Conservation (phyloP, 2,329 filamentous ascomycete genomes). For the Chaetomiaceae sp. region DNA sequence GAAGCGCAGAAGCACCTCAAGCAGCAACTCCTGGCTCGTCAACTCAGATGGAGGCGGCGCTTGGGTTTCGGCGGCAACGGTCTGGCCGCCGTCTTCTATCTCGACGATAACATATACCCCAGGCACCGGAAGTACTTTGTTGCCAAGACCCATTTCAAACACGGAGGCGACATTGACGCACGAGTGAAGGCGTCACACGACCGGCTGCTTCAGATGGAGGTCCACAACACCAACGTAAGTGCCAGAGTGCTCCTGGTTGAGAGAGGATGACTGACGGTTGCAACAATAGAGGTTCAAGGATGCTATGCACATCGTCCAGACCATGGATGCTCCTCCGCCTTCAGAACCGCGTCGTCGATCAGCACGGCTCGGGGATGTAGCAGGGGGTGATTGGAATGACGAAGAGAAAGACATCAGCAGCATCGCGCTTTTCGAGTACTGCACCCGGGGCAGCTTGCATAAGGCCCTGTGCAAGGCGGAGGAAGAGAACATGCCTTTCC, state of each 20-base stretch:
- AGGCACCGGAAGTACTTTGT: not conserved
- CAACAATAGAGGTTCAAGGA: not conserved
- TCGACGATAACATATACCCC: not conserved
- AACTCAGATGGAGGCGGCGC: not conserved
- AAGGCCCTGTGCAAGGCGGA: not conserved
- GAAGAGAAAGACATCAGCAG: not conserved
- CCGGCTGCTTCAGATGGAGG: not conserved
- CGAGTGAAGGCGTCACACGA: too few relatives aligned
- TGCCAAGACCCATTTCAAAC: not conserved
- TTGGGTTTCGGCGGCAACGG: not conserved
- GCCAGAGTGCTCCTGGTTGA: too few relatives aligned
- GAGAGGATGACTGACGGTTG: not conserved
- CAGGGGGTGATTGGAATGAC: too few relatives aligned
- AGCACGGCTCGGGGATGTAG: too few relatives aligned
- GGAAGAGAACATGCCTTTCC: not conserved
- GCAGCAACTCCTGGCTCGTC: not conserved
- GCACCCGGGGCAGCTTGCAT: not conserved
- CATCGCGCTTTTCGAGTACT: slow-evolving; percentile 5
- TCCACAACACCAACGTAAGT: not conserved
- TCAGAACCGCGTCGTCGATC: too few relatives aligned
- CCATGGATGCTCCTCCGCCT: not conserved
- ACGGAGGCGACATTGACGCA: not conserved
- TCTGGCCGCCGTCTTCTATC: not conserved
- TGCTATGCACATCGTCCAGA: not conserved
- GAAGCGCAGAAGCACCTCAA: not conserved